These are phyloP conservation scores for Zea mays DNA, from an alignment of 176 grass and related monocot genomes.

Conservation along the genomic window Zm-B73-REFERENCE-NAM-5.0 NC_050104.1:46089501-46090000, in stretches of 20 bases:
- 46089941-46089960: conserved; percentile 46
- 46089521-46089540: conserved; percentile 22
- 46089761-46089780: too few species aligned
- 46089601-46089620: neutral
- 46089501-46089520: conserved; percentile 42
- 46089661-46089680: neutral
- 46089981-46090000: neutral
- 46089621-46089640: too few species aligned
- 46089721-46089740: too few species aligned
- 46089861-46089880: neutral
- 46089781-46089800: neutral
- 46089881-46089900: neutral
- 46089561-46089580: conserved; percentile 28
- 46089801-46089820: neutral
- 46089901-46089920: conserved; percentile 49
- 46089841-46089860: neutral
- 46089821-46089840: neutral
- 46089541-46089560: conserved; percentile 31
- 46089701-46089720: too few species aligned
- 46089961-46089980: conserved; percentile 54
- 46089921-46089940: conserved; percentile 52
- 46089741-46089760: too few species aligned
- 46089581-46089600: conserved; percentile 28
- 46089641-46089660: neutral
- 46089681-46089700: too few species aligned